A percentile compares a stretch with the other conserved stretches of the same genome.
These are phyloP conservation scores for Phytopythium oedochilum DNA, from an alignment of 352 stramenopile species.

Conservation along the genomic window DNA sequence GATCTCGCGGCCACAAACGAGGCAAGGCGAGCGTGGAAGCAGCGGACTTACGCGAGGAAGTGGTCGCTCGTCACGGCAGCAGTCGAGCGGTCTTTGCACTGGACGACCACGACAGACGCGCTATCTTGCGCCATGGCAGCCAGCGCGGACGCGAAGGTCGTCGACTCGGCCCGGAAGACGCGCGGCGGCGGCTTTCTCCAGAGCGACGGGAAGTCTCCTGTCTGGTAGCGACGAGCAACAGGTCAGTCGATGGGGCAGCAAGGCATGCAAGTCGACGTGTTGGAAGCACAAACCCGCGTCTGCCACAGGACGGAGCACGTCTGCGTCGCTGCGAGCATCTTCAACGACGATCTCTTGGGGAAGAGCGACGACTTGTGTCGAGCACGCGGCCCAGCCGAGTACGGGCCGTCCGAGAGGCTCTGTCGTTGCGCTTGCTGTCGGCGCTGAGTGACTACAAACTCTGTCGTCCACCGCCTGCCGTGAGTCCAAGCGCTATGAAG, in stretches of 20 bases:
- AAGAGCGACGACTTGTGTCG: not conserved
- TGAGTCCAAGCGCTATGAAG: constrained; percentile 9
- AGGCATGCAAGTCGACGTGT: not conserved
- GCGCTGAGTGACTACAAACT: constrained; percentile 8
- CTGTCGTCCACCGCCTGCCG: constrained; percentile 5
- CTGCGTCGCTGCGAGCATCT: not conserved
- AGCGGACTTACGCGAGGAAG: constrained; percentile 27
- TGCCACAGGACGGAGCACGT: not conserved
- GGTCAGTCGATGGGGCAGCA: not conserved
- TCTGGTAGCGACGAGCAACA: constrained; percentile 14
- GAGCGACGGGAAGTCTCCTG: constrained; percentile 31
- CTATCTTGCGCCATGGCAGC: constrained; percentile 20
- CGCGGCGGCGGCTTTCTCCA: constrained; percentile 34
- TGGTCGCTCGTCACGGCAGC: constrained; percentile 30
- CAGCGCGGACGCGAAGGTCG: constrained; percentile 12
- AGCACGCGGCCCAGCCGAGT: not conserved
- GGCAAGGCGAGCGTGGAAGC: not conserved
- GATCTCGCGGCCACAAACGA: too few species aligned
- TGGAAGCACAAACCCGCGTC: constrained; percentile 1
- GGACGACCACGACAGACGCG: not conserved
- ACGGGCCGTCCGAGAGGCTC: not conserved
- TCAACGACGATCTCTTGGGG: constrained; percentile 1
- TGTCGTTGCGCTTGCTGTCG: not conserved
- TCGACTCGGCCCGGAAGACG: constrained; percentile 18
- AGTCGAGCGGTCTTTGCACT: not conserved